These are phyloP conservation scores for Termitomyces sp. DNA, from an alignment of 768 basidiomycete species.

Conservation along the genomic window DNA sequence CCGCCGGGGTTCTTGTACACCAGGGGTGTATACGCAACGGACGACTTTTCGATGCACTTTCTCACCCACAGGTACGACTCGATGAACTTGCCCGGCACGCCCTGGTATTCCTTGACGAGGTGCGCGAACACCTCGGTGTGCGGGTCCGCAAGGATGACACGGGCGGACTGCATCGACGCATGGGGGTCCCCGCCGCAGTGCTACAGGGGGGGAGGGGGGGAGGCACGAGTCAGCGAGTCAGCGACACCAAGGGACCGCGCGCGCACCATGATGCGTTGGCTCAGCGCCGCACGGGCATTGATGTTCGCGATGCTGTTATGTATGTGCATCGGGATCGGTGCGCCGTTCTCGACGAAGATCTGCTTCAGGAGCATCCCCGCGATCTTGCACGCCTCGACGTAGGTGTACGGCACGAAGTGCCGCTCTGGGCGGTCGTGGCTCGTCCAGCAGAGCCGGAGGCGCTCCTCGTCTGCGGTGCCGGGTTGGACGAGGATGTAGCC, in stretches of 20 bases:
- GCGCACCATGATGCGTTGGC: constrained; percentile 64
- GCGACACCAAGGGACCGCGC: no score
- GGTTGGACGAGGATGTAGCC: constrained; percentile 71
- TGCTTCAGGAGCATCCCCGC: constrained; percentile 68
- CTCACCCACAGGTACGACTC: constrained; percentile 84
- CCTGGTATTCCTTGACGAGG: constrained; percentile 68
- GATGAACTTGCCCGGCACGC: constrained; percentile 65
- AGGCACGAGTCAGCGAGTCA: no score
- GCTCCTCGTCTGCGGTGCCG: constrained; percentile 65
- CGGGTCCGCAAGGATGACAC: constrained; percentile 76
- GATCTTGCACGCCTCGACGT: constrained; percentile 82
- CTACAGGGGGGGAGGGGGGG: constrained; percentile 25
- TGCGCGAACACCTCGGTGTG: constrained; percentile 72
- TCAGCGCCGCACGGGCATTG: constrained; percentile 62
- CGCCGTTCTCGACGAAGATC: constrained; percentile 64
- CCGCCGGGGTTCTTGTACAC: constrained; percentile 85
- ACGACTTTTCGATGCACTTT: constrained; percentile 69
- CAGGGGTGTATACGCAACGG: constrained; percentile 63
- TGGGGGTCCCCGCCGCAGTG: constrained; percentile 79
- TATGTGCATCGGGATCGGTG: constrained; percentile 71
- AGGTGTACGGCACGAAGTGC: constrained; percentile 77
- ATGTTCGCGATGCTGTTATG: constrained; percentile 77
- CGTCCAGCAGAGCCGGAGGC: constrained; percentile 71
- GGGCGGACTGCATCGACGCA: constrained; percentile 63
- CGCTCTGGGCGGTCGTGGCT: constrained; percentile 66